Base-by-base conservation (phyloP, 2,329 filamentous ascomycete genomes). In the Sclerotinia minor region DNA sequence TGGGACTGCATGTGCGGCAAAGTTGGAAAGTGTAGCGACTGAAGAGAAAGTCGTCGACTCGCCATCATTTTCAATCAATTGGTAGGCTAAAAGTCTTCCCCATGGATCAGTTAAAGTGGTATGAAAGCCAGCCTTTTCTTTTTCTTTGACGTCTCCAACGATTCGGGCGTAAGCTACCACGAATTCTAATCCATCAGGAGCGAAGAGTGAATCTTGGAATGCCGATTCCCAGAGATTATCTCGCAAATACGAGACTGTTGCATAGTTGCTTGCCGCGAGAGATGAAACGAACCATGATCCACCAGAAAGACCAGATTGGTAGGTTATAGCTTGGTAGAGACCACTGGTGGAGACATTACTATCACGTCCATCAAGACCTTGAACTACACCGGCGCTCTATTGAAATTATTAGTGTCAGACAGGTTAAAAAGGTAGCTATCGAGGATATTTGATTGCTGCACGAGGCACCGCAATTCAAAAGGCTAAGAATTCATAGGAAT, bases 201-300 rank as follows among this genome's bases (percentile, higher is more conserved):
- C 73, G 0, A 81, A 72, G 5, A 79, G 71, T 68, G 75, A 78
- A 55, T 79, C 74, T 52, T 76, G 68, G 67, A 83, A 79, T 1
- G 77, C 75, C n/a, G 73, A 49, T 35, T 78, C 73, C 81, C 81
- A 83, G 3, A 82, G 72, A 17, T 74, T 76, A 21, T 78, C 73
- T 38, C 76, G 73, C 7, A 83, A 73, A 41, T 75, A 76, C 5
- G 77, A 78, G 61, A 83, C 76, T 2, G 80, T 82, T 2, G 80
- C 79, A 73, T 79, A 82, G 69, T 82, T 80, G 73, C 82, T 82
- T 9, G 80, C 81, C 15, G 78, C 77, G 24, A 83, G 65, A 2
- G 81, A 81, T 4, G 79, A 79, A 1, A 83, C 71, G n/a, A 83
- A 75, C 82, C 81, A 83, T 2, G 75, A 72, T 50, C 82, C 81